These are phyloP conservation scores for Wickerhamiella spandovensis DNA, from an alignment of 805 yeast species.

Conservation along the genomic window DNA sequence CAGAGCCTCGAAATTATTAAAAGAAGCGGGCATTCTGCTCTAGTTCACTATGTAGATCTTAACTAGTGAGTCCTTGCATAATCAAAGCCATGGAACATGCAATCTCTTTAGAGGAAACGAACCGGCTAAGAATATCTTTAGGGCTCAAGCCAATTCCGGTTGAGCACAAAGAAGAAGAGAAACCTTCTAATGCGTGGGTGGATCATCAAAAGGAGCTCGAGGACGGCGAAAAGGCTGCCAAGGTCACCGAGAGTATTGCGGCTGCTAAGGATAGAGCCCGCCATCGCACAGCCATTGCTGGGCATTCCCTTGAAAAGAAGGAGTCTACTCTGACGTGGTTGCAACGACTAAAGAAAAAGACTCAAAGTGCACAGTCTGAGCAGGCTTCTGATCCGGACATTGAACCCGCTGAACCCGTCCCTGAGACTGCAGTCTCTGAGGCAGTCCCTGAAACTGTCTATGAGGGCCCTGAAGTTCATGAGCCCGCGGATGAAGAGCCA, in stretches of 20 bases:
- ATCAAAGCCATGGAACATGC: conserved; percentile 11
- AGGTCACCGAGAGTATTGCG: conserved; percentile 9
- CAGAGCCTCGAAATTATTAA: not conserved
- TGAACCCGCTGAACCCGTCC: no score
- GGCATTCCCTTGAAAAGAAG: not conserved
- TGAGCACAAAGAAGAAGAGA: conserved; percentile 17
- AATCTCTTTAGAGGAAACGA: conserved; percentile 40
- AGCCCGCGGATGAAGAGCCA: no score
- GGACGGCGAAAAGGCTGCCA: not conserved
- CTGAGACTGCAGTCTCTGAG: no score
- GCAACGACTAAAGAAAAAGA: not conserved
- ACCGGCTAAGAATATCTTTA: conserved; percentile 34
- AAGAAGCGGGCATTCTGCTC: not conserved
- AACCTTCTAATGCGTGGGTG: conserved; percentile 13
- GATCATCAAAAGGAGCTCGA: conserved; percentile 4
- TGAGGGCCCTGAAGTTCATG: no score
- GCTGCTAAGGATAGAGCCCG: conserved; percentile 22
- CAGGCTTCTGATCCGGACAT: no score
- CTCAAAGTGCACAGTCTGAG: no score
- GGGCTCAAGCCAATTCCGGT: conserved; percentile 40
- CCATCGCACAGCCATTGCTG: not conserved
- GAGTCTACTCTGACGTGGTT: conserved; percentile 1
- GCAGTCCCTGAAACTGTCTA: no score
- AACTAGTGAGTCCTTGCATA: not conserved
- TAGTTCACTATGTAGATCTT: no score